Evolutionary conservation across 805 yeast genomes (phyloP), one percentile per base, ranked within the genome.

Genomic region (Ogataea trehalophila): DNA sequence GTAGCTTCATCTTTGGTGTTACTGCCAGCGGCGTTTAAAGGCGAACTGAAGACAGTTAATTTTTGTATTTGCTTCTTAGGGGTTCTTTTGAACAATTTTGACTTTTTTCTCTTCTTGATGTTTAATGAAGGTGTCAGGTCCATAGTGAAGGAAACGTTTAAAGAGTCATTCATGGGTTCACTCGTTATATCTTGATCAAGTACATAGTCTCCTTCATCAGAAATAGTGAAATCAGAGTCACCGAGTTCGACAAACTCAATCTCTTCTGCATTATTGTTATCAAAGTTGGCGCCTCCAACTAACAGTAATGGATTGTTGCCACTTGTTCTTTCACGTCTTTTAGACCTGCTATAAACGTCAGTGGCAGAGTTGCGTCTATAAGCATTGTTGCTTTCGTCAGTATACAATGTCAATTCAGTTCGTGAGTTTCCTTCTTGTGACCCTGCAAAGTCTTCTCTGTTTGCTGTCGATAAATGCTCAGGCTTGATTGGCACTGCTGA

Each of bases 401-500:
- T 23, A 4, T 11, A n/a, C 6, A 5, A 14, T 33, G 17, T 23
- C 6, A 16, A 20, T 20, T 38, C 40, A 35, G 31, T 16, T 15
- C 26, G 22, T 16, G 15, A 40, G 17, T 41, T 41, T 18, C 18
- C 33, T 18, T 34, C 14, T 9, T 35, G 16, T 33, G 39, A 8
- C 35, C 52, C 16, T 49, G 34, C 37, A 39, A 23, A 8, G 34
- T 47, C 31, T 40, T 13, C 15, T 46, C 48, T 18, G 33, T 43
- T 38, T 39, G 20, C 8, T 41, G 47, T 22, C 33, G 39, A 11
- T 45, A 43, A 26, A 41, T 23, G 33, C 20, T 48, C 52, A 2
- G 63, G 60, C 36, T 65, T 48, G 8, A 65, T 61, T 7, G 66
- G 68, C 37, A 53, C 47, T 1, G 69, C 67, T 33, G 70, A 66